Evolutionary conservation across 2,329 filamentous ascomycete species (phyloP).

Genomic region (Magnaporthiopsis incrustans): DNA sequence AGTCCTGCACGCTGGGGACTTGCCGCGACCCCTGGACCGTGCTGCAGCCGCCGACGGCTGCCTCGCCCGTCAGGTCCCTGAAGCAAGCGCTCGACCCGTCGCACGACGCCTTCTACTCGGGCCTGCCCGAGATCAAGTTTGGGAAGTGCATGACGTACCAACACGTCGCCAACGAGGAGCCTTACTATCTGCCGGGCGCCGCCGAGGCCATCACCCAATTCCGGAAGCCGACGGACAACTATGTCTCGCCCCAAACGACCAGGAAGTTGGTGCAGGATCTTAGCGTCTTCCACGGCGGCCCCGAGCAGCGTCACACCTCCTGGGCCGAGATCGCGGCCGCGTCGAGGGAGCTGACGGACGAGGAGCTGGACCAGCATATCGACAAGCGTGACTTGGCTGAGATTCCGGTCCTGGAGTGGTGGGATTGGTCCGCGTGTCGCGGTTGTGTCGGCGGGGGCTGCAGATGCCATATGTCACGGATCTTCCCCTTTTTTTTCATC

Average conservation of each 20-base stretch:
- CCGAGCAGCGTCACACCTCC: background rate
- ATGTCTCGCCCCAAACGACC: background rate
- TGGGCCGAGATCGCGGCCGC: background rate
- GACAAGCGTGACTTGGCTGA: background rate
- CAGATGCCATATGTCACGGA: too few relatives aligned
- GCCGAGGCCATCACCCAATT: background rate
- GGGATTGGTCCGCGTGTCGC: background rate
- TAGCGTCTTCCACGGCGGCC: background rate
- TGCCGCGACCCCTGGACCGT: constrained; percentile 17
- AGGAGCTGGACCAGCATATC: background rate
- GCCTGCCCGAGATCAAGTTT: constrained; percentile 4
- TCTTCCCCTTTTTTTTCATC: too few relatives aligned
- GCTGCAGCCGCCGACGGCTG: background rate
- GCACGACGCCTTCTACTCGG: constrained; percentile 4
- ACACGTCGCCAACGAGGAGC: constrained; percentile 3
- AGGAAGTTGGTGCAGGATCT: background rate
- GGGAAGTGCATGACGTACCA: constrained; percentile 1
- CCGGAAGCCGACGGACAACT: constrained; percentile 1
- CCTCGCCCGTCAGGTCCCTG: background rate
- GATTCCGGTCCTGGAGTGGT: background rate
- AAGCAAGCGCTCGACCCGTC: constrained; percentile 2
- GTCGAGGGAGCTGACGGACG: background rate
- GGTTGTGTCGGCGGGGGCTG: background rate
- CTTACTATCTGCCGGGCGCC: constrained; percentile 4
- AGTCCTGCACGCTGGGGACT: constrained; percentile 17